Conservation (phyloP, 2,329 filamentous ascomycete genomes). For the Neurospora sp. region DNA sequence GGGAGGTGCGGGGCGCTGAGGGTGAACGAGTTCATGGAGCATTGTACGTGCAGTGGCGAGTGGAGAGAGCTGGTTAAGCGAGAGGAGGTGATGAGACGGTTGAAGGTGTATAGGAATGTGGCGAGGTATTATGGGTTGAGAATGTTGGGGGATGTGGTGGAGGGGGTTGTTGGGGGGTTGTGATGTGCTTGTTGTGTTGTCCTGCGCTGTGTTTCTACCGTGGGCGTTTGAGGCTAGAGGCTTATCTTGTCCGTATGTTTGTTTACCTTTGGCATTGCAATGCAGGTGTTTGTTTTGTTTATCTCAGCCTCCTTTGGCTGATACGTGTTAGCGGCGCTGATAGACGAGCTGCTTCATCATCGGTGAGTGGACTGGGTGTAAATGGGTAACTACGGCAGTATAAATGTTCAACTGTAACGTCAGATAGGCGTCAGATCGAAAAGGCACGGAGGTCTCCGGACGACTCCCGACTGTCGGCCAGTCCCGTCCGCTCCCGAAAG, state of each 20-base stretch:
- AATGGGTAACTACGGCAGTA: neutral
- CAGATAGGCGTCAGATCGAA: neutral
- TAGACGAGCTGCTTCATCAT: neutral
- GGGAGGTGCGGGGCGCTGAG: slow-evolving; percentile 59
- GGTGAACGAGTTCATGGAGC: slow-evolving; percentile 91
- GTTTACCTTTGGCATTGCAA: neutral
- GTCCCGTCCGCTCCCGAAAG: neutral
- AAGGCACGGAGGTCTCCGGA: neutral
- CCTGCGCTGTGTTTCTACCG: neutral
- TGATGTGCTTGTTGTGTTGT: slow-evolving; percentile 17
- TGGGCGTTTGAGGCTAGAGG: neutral
- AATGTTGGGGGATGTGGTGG: slow-evolving; percentile 71
- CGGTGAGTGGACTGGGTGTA: neutral
- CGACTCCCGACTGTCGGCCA: neutral
- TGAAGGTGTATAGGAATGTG: slow-evolving; percentile 65
- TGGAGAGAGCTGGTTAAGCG: slow-evolving; percentile 68
- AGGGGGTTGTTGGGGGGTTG: slow-evolving; percentile 44
- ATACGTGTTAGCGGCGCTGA: neutral
- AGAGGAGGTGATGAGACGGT: slow-evolving; percentile 52
- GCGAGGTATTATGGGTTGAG: slow-evolving; percentile 69
- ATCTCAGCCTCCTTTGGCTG: neutral
- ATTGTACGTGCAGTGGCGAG: slow-evolving; percentile 83
- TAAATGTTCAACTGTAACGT: neutral
- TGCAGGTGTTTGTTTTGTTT: neutral
- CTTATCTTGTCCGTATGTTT: neutral